Conservation (phyloP, 2,329 filamentous ascomycete species). For the Huntiella decipiens region DNA sequence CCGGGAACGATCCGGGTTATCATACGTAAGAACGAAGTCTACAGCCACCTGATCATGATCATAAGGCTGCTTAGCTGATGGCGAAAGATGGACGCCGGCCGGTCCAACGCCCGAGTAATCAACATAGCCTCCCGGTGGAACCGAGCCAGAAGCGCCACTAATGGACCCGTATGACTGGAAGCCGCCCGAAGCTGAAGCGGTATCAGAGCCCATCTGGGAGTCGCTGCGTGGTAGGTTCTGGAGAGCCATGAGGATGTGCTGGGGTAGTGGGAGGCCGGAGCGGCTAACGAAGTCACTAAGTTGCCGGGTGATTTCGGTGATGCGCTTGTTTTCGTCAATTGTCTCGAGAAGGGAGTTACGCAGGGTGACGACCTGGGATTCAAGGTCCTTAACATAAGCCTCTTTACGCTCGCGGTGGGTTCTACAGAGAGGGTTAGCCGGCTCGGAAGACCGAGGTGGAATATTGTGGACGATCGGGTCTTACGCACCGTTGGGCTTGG, state of each 20-base stretch:
- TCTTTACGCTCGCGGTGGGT: slow-evolving; percentile 96
- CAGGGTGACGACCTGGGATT: slow-evolving; percentile 75
- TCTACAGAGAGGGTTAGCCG: slow-evolving; percentile 25
- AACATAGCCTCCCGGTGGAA: slow-evolving; percentile 17
- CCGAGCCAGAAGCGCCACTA: slow-evolving; percentile 24
- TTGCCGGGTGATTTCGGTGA: slow-evolving; percentile 6
- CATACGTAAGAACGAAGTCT: slow-evolving; percentile 84
- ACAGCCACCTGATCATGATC: slow-evolving; percentile 72
- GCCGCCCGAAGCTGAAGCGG: too few relatives aligned
- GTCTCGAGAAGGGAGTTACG: slow-evolving; percentile 49
- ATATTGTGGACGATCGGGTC: not conserved
- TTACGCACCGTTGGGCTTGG: slow-evolving; percentile 69
- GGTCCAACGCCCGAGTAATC: slow-evolving; percentile 11
- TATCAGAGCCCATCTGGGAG: slow-evolving; percentile 21
- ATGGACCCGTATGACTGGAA: slow-evolving; percentile 27
- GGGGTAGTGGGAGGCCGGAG: slow-evolving; percentile 25
- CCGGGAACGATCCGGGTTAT: slow-evolving; percentile 27
- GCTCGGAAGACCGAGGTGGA: not conserved
- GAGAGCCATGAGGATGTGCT: slow-evolving; percentile 12
- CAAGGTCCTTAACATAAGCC: slow-evolving; percentile 81
- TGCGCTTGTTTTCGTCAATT: slow-evolving; percentile 47
- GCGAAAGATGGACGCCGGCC: too few relatives aligned
- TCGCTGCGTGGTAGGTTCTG: slow-evolving; percentile 22
- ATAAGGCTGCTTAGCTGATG: slow-evolving; percentile 17
- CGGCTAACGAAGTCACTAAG: slow-evolving; percentile 40